Evolutionary conservation across 1,284 basidiomycete species (phyloP), one percentile per base, ranked within the genome.

Genomic region (Thelephora terrestris): DNA sequence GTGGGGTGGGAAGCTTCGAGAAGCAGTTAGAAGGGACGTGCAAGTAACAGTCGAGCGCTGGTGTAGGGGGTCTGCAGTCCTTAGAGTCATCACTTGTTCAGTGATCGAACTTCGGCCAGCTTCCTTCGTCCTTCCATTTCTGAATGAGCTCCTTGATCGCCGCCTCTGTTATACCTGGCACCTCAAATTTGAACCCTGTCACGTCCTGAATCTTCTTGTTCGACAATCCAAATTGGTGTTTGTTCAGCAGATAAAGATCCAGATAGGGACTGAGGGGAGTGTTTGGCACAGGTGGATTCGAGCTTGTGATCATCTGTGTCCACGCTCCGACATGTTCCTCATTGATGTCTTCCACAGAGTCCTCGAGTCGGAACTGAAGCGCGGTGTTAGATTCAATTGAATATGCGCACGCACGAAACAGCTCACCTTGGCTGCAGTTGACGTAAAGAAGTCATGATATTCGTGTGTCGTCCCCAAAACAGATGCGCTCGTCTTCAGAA

Each of bases 391-490:
- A 45, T 9, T 32, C 43, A 17, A 37, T 29, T 17, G 12, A 23
- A 20, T 40, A 24, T 21, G 23, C 20, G 32, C 35, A 23, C 43
- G 5, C 16, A 35, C 21, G 21, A 38, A 37, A 34, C 38, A 10
- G 57, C 61, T 39, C 52, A 81, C 86, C 73, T 82, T 85, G 40
- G 82, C 76, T 45, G 83, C 61, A 10, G 81, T 76, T 51, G 78
- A 85, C 50, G 83, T 78, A 14, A 91, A 66, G 50, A 84, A 67
- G 50, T 80, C 85, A 64, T 91, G 79, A 62, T 92, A 94, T 56
- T 91, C 89, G 53, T 87, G 89, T 9, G 84, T 85, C 46, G 92
- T 87, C 35, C 79, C 84, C 63, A 92, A 94, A 55, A 81, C 77
- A 17, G 79, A 75, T 2, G 86, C 81, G 20, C 89, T 76, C 9